Evolutionary conservation across 352 stramenopile genomes (phyloP).

Genomic region (Globisporangium alternatum): DNA sequence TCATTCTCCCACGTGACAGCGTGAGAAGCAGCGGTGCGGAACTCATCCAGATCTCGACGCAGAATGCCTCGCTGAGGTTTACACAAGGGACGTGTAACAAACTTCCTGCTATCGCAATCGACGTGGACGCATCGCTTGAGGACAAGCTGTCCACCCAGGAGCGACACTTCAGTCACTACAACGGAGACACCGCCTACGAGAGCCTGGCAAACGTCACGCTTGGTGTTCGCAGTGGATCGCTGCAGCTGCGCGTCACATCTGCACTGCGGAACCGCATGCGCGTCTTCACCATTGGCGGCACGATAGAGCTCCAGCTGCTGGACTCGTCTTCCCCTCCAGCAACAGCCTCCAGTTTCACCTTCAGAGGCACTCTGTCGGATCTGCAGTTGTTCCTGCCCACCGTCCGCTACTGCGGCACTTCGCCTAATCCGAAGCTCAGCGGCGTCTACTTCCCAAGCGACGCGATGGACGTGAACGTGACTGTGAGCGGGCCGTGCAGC

Average conservation of each 20-base stretch:
- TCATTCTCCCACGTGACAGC: background rate
- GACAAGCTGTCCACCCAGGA: background rate
- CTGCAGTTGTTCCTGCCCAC: conserved; percentile 20
- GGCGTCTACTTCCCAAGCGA: conserved; percentile 8
- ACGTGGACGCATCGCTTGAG: background rate
- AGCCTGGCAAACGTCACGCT: conserved; percentile 3
- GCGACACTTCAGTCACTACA: background rate
- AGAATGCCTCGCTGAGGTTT: background rate
- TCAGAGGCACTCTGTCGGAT: conserved; percentile 22
- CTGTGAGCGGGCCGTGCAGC: conserved; percentile 19
- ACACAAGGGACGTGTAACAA: background rate
- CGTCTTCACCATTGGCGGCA: background rate
- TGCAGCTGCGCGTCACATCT: conserved; percentile 6
- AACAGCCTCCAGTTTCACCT: background rate
- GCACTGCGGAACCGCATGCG: conserved; percentile 11
- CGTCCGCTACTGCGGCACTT: conserved; percentile 25
- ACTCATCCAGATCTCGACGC: background rate
- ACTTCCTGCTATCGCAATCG: conserved; percentile 1
- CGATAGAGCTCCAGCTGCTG: background rate
- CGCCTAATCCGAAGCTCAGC: background rate
- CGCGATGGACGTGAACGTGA: conserved; percentile 7
- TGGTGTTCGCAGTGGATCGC: background rate
- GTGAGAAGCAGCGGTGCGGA: background rate
- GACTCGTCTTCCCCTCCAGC: background rate
- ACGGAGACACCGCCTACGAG: background rate